Percentiles rank a stretch among this genome's conserved stretches.
phyloP scores from a whole-genome alignment of 176 grass and related monocot genomes.

The Aegilops umbellulata region DNA sequence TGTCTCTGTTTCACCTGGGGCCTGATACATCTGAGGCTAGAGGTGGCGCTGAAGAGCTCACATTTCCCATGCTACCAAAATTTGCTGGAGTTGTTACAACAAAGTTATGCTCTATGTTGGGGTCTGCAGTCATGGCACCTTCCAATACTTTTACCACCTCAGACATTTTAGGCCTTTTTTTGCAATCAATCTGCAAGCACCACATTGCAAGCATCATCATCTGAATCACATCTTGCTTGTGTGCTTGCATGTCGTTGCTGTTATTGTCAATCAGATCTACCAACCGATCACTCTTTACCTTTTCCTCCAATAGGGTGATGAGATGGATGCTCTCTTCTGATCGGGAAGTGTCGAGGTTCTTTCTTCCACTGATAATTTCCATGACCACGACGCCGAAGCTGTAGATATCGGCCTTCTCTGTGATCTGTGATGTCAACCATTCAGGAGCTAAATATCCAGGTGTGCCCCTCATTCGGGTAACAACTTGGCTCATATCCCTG shows the following conservation, averaged over 20 bases:
- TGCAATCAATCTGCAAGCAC: conserved; percentile 44
- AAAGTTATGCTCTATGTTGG: conserved; percentile 20
- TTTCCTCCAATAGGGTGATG: conserved; percentile 30
- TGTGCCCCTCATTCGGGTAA: conserved; percentile 36
- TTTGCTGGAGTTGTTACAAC: background rate
- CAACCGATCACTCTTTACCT: conserved; percentile 15
- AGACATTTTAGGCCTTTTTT: conserved; percentile 51
- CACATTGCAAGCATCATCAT: conserved; percentile 45
- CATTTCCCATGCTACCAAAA: background rate
- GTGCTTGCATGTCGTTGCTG: background rate
- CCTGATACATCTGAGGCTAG: conserved; percentile 30
- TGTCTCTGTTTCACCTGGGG: background rate
- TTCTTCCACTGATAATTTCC: conserved; percentile 51
- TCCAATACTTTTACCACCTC: conserved; percentile 46
- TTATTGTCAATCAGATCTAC: conserved; percentile 19
- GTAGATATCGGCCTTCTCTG: conserved; percentile 57
- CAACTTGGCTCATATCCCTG: conserved; percentile 47
- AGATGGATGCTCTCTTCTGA: conserved; percentile 35
- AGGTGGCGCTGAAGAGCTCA: background rate
- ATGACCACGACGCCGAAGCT: conserved; percentile 60
- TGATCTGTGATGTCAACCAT: conserved; percentile 46
- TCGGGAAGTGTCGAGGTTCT: conserved; percentile 40
- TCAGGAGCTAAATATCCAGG: conserved; percentile 53
- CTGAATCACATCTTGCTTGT: conserved; percentile 18
- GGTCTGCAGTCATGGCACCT: conserved; percentile 21